Base-by-base conservation (phyloP, 371 early-diverging fungal genomes). In the Mortierella sp. region DNA sequence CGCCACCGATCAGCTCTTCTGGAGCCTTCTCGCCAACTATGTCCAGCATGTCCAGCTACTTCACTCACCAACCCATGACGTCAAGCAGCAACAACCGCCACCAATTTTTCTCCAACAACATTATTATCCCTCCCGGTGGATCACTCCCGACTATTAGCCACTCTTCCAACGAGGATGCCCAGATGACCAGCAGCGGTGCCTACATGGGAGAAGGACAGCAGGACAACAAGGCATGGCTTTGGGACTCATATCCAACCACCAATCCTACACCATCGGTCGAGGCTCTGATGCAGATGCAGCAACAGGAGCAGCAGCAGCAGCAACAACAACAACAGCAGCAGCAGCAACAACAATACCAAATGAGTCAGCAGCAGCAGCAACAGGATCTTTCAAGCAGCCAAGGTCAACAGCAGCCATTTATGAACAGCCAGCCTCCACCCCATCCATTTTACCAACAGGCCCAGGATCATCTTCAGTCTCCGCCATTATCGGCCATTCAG, bases 21-120 rank as follows among this genome's bases (percentile, higher is more conserved):
- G 69, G 76, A 3, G 31, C 80, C 11, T 79, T 79, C 61, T 75
- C 80, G 4, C 80, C 80, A 11, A 70, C 71, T 34, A 71, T 50
- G 61, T 52, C 75, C 24, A 70, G 44, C 29, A 55, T 74, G 71
- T 64, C 70, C 26, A 50, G 68, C 53, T 79, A 79, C 40, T 79
- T 79, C 50, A 70, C 77, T 22, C 68, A 66, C 24, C 77, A 66
- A 22, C 74, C 40, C 69, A 41, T 29, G 26, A 58, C 63, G 58
- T 58, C 74, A 41, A 44, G n/a, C 52, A 64, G 40, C 48, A 63
- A 3, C 71, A 63, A 70, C 16, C 70, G 70, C 10, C 71, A 71
- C 22, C 77, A 71, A 14, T 72, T 71, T 41, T 68, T 72, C 39
- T 72, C 77, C 10, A 68, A 64, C 45, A 72, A 67, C 37, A 50